Evolutionary conservation across 1,284 basidiomycete genomes (phyloP).

Genomic region (Butyriboletus appendiculatus): DNA sequence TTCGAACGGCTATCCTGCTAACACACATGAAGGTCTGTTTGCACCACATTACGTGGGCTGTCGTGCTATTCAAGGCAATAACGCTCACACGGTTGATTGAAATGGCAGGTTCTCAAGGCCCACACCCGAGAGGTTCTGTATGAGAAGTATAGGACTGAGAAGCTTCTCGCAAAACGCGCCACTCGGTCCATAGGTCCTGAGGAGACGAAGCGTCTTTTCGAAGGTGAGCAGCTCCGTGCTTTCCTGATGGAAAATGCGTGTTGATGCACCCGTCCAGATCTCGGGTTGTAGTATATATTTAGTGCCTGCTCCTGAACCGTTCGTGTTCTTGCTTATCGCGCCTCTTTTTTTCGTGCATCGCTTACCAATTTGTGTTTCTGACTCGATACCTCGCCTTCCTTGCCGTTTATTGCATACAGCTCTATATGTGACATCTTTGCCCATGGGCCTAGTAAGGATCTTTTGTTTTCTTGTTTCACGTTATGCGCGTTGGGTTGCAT

Average conservation of each 20-base stretch:
- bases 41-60: slow-evolving; percentile 14
- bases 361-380: slow-evolving; percentile 7
- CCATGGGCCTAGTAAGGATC: slow-evolving; percentile 16
- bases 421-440: slow-evolving; percentile 20
- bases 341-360: slow-evolving; percentile 8
- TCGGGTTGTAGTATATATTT: slow-evolving; percentile 39
- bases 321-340: slow-evolving; percentile 29
- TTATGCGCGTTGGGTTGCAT: slow-evolving; percentile 24
- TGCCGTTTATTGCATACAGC: slow-evolving; percentile 12
- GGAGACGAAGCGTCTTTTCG: slow-evolving; percentile 65
- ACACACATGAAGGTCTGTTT: slow-evolving; percentile 74
- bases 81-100: slow-evolving; percentile 16
- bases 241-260: slow-evolving; percentile 25
- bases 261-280: slow-evolving; percentile 36
- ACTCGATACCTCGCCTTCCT: slow-evolving; percentile 1
- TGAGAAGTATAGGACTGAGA: slow-evolving; percentile 82
- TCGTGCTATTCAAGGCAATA: slow-evolving; percentile 12
- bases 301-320: slow-evolving; percentile 10
- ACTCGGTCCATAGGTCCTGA: slow-evolving; percentile 74
- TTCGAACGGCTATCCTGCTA: slow-evolving; percentile 75
- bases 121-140: slow-evolving; percentile 82
- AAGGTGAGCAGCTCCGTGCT: slow-evolving; percentile 50
- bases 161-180: slow-evolving; percentile 77
- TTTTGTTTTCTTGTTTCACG: slow-evolving; percentile 25
- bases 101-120: slow-evolving; percentile 69